Base-by-base conservation (phyloP, 495 filamentous ascomycete species). In the Penicillium steckii region DNA sequence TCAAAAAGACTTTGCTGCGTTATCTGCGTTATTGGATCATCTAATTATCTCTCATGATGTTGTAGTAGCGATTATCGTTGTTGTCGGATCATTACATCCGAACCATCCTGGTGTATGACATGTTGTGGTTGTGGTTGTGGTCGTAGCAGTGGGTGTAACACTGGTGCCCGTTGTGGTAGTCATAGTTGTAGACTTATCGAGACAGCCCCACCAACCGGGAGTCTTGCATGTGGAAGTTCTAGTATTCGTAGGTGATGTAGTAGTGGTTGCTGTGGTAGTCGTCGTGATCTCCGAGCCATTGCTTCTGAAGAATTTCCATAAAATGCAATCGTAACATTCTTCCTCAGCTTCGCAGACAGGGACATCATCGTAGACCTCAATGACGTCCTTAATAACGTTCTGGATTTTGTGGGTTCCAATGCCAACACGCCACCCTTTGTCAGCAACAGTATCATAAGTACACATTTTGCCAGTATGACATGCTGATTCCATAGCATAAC, bases 221-320 rank as follows among this genome's bases (percentile, higher is more conserved):
- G 91, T 96, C 62, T 92, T 81, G 71, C 91, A 96, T 0, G 90
- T 95, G 40, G 85, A 81, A 0, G 91, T 96, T 38, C 88, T 79
- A 2, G 86, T 91, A 45, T 79, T 21, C 50, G 80, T 80, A 18
- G 78, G 75, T 0, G 79, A 78, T 8, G 80, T 77, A 1, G 76
- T 83, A 7, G 74, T 71, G 9, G 64, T 70, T 4, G 71, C 79
- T 3, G 79, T 79, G 0, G 86, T 85, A 1, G 38, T 41, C 0
- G 86, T 91, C 4, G 84, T 88, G 3, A 79, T 77, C 44, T 90
- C 85, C 2, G 90, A 91, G 12, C 85, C 87, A 61, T 97, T 96
- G 60, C 91, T 95, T 57, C 85, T 85, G 59, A 90, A 93, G 72
- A 88, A 96, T 63, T 96, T 95, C 94, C 94, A 98, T 33, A 85